A percentile compares a stretch with the other conserved stretches of the same genome.
Conservation (phyloP, 257 asterid genomes). For the Linaria vulgaris region DNA sequence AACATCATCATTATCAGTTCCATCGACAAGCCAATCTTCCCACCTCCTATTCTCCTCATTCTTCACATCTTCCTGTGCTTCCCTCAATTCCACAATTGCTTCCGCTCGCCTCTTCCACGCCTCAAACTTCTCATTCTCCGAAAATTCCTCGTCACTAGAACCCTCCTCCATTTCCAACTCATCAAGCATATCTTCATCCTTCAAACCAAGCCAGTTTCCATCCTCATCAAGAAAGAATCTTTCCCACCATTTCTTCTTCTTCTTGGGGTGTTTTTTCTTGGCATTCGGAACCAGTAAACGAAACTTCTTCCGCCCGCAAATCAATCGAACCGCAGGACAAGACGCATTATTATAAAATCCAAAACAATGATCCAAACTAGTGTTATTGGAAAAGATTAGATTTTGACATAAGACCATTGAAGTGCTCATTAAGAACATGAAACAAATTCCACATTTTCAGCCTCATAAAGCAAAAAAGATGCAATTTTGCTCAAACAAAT, state of each 20-base stretch:
- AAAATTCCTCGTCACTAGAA: slow-evolving; percentile 44
- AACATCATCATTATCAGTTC: slow-evolving; percentile 33
- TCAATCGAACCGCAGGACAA: slow-evolving; percentile 33
- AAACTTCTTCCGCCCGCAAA: slow-evolving; percentile 49
- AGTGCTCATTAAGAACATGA: slow-evolving; percentile 87
- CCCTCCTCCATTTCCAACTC: slow-evolving; percentile 56
- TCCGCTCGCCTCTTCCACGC: slow-evolving; percentile 95
- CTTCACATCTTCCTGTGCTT: slow-evolving; percentile 77
- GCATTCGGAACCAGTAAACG: slow-evolving; percentile 63
- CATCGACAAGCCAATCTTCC: slow-evolving; percentile 95
- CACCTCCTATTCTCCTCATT: slow-evolving; percentile 86
- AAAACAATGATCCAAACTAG: slow-evolving; percentile 29
- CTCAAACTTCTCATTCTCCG: slow-evolving; percentile 88
- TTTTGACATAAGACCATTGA: slow-evolving; percentile 66
- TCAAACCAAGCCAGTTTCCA: slow-evolving; percentile 89
- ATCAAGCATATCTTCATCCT: slow-evolving; percentile 69
- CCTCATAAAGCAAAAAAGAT: slow-evolving; percentile 43
- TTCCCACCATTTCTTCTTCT: slow-evolving; percentile 78
- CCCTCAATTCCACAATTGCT: slow-evolving; percentile 87
- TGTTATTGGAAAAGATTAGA: slow-evolving; percentile 41
- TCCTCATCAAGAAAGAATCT: slow-evolving; percentile 74
- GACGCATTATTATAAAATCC: slow-evolving; percentile 30
- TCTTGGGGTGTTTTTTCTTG: slow-evolving; percentile 52
- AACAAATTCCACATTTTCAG: slow-evolving; percentile 62
- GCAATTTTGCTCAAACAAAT: slow-evolving; percentile 40